phyloP scores from a whole-genome alignment of 2,329 filamentous ascomycete genomes.

The Xylaria sp. region DNA sequence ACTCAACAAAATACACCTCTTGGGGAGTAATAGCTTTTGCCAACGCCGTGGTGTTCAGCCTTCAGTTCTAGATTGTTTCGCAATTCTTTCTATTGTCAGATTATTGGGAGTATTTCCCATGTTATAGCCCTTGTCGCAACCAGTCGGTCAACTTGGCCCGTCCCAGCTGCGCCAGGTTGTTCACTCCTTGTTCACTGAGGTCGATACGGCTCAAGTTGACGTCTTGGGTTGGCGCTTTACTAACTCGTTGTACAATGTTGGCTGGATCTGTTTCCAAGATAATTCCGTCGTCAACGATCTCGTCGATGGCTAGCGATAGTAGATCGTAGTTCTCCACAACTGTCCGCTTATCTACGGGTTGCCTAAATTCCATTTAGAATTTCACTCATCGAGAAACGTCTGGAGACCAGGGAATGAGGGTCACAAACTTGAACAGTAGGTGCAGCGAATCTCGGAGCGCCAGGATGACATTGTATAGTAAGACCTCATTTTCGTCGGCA shows the following conservation, averaged over 20 bases:
- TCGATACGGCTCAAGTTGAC: constrained; percentile 94
- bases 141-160: constrained; percentile 92
- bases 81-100: constrained; percentile 27
- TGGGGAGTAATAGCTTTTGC: constrained; percentile 44
- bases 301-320: constrained; percentile 91
- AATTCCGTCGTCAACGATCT: constrained; percentile 94
- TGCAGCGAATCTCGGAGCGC: constrained; percentile 91
- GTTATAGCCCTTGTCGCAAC: constrained; percentile 82
- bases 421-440: constrained; percentile 85
- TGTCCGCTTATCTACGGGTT: constrained; percentile 96
- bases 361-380: constrained; percentile 63
- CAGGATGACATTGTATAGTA: constrained; percentile 93
- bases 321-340: constrained; percentile 99
- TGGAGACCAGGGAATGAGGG: neutral
- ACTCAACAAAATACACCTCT: constrained; percentile 42
- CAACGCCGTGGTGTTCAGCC: constrained; percentile 47
- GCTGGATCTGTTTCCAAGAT: constrained; percentile 97
- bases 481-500: constrained; percentile 94
- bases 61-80: constrained; percentile 41
- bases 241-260: constrained; percentile 91
- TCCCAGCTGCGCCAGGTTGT: constrained; percentile 93
- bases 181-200: constrained; percentile 92
- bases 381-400: neutral
- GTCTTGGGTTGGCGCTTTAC: constrained; percentile 90
- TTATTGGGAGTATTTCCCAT: constrained; percentile 42